phyloP scores from a whole-genome alignment of 495 filamentous ascomycete genomes.

The Hypoxylon rickii region DNA sequence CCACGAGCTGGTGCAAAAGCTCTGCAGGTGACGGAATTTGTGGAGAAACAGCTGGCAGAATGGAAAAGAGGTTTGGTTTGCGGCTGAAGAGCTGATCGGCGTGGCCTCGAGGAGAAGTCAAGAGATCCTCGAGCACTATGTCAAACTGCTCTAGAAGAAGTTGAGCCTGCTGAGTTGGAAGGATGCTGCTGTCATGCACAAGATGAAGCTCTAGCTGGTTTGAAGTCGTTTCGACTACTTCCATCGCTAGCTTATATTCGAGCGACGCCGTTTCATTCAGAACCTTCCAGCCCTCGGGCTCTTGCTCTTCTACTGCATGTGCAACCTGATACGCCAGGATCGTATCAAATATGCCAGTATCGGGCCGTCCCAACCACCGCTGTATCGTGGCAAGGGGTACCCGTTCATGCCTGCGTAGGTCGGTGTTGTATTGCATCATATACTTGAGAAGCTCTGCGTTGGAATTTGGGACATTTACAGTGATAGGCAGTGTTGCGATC shows the following conservation, averaged over 20 bases:
- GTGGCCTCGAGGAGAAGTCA: slow-evolving; percentile 40
- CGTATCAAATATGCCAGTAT: slow-evolving; percentile 72
- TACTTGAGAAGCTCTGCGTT: slow-evolving; percentile 59
- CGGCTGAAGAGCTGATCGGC: slow-evolving; percentile 28
- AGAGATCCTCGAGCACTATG: slow-evolving; percentile 52
- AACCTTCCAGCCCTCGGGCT: slow-evolving; percentile 38
- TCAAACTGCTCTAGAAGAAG: slow-evolving; percentile 68
- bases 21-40: slow-evolving; percentile 47
- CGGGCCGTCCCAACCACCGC: slow-evolving; percentile 61
- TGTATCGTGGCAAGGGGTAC: slow-evolving; percentile 70
- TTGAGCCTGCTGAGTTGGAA: slow-evolving; percentile 66
- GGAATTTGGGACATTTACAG: slow-evolving; percentile 51
- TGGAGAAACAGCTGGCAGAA: slow-evolving; percentile 54
- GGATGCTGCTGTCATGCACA: slow-evolving; percentile 61
- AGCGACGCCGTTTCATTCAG: slow-evolving; percentile 46
- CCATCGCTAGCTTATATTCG: slow-evolving; percentile 72
- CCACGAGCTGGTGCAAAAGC: slow-evolving; percentile 68
- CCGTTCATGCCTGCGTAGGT: slow-evolving; percentile 68
- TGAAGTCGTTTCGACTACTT: slow-evolving; percentile 60
- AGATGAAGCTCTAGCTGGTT: slow-evolving; percentile 59
- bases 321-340: slow-evolving; percentile 72
- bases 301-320: neutral
- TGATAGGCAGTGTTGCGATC: slow-evolving; percentile 72
- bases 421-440: slow-evolving; percentile 65
- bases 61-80: slow-evolving; percentile 52